Evolutionary conservation across 805 yeast species (phyloP).

Genomic region (Candida nonsorbophila): DNA sequence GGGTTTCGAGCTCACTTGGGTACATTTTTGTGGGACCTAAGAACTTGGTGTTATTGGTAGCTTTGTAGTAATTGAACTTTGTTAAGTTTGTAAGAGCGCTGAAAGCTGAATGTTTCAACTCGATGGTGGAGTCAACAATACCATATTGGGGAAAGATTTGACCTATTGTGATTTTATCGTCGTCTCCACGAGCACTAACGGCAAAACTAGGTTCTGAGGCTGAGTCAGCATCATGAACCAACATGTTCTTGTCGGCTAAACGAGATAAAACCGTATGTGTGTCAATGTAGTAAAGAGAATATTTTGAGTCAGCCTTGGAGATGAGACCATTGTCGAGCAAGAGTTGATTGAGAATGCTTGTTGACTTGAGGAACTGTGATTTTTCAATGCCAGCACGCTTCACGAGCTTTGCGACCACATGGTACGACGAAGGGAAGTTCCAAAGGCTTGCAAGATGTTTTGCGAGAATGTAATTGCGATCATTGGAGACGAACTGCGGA

Average conservation of each 20-base stretch:
- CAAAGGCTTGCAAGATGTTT: conserved; percentile 27
- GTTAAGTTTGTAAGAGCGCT: conserved; percentile 26
- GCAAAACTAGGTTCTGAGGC: too few species aligned
- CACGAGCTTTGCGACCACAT: conserved; percentile 23
- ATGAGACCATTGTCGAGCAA: conserved; percentile 16
- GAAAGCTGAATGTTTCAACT: conserved; percentile 29
- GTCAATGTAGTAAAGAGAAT: conserved; percentile 26
- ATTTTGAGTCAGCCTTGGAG: conserved; percentile 11
- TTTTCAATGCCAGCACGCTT: conserved; percentile 13
- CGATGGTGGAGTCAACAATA: conserved; percentile 18
- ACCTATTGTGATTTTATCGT: conserved; percentile 27
- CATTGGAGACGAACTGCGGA: conserved; percentile 13
- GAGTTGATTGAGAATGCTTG: conserved; percentile 17
- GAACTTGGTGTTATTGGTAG: conserved; percentile 7
- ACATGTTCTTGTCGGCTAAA: too few species aligned
- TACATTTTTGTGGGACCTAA: conserved; percentile 21
- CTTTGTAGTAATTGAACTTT: conserved; percentile 32
- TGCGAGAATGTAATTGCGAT: conserved; percentile 18
- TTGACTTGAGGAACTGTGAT: conserved; percentile 11
- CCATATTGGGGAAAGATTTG: conserved; percentile 41
- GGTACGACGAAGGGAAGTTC: conserved; percentile 40
- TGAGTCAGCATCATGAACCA: too few species aligned
- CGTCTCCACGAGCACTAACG: too few species aligned
- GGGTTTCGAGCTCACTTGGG: conserved; percentile 28
- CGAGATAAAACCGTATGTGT: too few species aligned